Percentiles rank a stretch among this genome's conserved stretches.
Conservation (phyloP, 2,329 filamentous ascomycete genomes). For the Xylariaceae sp. region DNA sequence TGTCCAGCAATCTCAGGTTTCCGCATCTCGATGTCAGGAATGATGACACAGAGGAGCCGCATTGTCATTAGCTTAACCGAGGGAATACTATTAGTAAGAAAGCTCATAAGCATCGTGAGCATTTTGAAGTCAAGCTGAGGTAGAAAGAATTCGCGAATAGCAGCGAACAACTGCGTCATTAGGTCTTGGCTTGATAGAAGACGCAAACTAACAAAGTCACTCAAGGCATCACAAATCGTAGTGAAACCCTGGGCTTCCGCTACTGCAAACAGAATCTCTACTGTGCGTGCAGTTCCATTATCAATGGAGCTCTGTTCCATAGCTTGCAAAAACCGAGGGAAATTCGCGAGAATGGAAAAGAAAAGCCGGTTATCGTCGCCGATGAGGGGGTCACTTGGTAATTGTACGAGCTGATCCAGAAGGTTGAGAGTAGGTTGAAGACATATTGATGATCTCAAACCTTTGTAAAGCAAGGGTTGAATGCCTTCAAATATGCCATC, state of each 20-base stretch:
- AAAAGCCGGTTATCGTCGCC: conserved; percentile 83
- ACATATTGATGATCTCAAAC: conserved; percentile 83
- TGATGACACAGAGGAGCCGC: conserved; percentile 82
- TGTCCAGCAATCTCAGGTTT: conserved; percentile 88
- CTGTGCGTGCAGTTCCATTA: conserved; percentile 63
- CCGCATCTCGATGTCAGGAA: conserved; percentile 91
- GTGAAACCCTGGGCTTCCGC: conserved; percentile 74
- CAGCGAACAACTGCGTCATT: conserved; percentile 72
- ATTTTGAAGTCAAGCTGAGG: conserved; percentile 82
- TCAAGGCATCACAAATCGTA: conserved; percentile 71
- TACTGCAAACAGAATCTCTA: conserved; percentile 72
- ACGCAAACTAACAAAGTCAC: conserved; percentile 70
- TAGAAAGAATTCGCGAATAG: conserved; percentile 79
- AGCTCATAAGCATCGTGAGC: conserved; percentile 87
- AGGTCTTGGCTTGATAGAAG: conserved; percentile 77
- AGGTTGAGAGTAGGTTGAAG: conserved; percentile 78
- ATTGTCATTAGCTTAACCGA: conserved; percentile 96
- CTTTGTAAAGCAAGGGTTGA: conserved; percentile 87
- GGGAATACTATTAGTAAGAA: conserved; percentile 84
- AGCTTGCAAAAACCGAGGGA: conserved; percentile 81
- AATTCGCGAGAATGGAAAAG: conserved; percentile 87
- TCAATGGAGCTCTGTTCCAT: conserved; percentile 71
- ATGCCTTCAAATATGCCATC: conserved; percentile 87
- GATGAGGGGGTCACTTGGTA: conserved; percentile 81
- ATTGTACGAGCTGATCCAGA: conserved; percentile 76